phyloP scores from a whole-genome alignment of 768 basidiomycete species.

The Kwoniella dendrophila region DNA sequence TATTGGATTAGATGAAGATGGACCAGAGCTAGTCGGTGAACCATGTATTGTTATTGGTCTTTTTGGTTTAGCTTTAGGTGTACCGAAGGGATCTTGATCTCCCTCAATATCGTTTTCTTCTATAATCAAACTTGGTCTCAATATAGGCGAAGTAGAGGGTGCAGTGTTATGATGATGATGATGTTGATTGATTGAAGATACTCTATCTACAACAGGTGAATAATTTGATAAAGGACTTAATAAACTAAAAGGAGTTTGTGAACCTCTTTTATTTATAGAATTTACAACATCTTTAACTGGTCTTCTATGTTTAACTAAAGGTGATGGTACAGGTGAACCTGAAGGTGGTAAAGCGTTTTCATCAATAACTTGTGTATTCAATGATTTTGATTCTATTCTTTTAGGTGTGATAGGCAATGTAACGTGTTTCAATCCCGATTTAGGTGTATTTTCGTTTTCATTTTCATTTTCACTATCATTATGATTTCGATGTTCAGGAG shows the following conservation, averaged over 20 bases:
- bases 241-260: constrained; percentile 15
- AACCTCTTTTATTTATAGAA: constrained; percentile 43
- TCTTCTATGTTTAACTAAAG: constrained; percentile 29
- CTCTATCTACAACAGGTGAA: constrained; percentile 19
- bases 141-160: too few species aligned
- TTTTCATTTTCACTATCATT: neutral
- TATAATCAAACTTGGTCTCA: neutral
- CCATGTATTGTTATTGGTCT: constrained; percentile 10
- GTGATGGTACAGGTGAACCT: constrained; percentile 29
- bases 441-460: neutral
- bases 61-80: constrained; percentile 3
- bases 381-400: neutral
- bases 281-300: constrained; percentile 47
- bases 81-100: constrained; percentile 10
- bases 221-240: constrained; percentile 34
- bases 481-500: neutral
- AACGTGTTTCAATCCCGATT: neutral
- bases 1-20: neutral
- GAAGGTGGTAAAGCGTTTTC: constrained; percentile 4
- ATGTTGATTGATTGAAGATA: neutral
- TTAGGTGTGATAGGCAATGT: constrained; percentile 8
- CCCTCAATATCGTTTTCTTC: neutral
- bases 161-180: neutral
- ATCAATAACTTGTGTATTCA: constrained; percentile 4
- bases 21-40: neutral